These are phyloP conservation scores for Murraya koenigii DNA, from an alignment of 345 rosid genomes.

Conservation along the genomic window DNA sequence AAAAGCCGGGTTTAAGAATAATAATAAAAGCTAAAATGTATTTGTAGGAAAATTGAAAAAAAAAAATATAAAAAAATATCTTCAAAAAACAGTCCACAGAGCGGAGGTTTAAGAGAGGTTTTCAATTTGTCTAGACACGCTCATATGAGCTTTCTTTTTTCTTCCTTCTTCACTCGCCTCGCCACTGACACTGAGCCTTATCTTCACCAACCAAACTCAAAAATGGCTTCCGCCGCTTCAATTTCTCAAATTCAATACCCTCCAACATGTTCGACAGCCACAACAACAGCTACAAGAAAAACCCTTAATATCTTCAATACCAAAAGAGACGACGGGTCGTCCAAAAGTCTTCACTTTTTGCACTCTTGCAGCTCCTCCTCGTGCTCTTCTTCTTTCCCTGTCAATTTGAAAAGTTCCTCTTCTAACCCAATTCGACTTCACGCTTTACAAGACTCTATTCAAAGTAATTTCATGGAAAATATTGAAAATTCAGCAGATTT, in stretches of 20 bases:
- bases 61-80: background rate
- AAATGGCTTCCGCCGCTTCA: constrained; percentile 47
- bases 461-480: constrained; percentile 40
- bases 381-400: constrained; percentile 37
- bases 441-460: constrained; percentile 26
- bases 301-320: constrained; percentile 7
- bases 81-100: background rate
- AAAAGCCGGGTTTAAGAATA: background rate
- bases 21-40: background rate
- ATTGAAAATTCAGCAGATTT: constrained; percentile 36
- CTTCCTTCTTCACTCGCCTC: background rate
- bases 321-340: constrained; percentile 22
- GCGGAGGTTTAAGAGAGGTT: constrained; percentile 63
- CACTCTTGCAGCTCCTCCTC: constrained; percentile 13
- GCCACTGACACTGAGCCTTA: constrained; percentile 3
- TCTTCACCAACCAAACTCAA: constrained; percentile 21
- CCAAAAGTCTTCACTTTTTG: constrained; percentile 41
- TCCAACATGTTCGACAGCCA: constrained; percentile 11
- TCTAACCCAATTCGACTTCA: constrained; percentile 29
- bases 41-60: background rate
- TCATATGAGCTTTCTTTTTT: no score
- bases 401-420: constrained; percentile 32
- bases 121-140: background rate
- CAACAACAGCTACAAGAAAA: constrained; percentile 20
- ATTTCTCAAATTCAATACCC: constrained; percentile 42